These are phyloP conservation scores for Polyporus arcularius DNA, from an alignment of 768 basidiomycete species.

Conservation along the genomic window DNA sequence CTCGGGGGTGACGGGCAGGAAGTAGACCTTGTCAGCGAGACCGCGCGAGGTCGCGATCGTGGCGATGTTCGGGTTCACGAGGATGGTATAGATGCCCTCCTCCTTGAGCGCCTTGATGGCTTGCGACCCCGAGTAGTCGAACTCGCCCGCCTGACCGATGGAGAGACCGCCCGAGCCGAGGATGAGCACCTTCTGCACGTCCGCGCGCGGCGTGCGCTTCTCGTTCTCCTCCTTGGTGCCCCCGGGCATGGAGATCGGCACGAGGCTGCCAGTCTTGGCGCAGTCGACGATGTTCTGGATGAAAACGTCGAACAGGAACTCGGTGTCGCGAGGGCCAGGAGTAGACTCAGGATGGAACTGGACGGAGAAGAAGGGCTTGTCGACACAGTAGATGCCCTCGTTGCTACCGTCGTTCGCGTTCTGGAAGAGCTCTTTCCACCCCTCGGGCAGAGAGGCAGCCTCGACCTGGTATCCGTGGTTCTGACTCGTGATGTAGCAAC, in stretches of 20 bases:
- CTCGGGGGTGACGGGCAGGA: slow-evolving; percentile 96
- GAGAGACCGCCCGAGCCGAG: slow-evolving; percentile 97
- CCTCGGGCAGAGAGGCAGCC: slow-evolving; percentile 67
- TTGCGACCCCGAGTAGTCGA: slow-evolving; percentile 99
- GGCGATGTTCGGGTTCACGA: slow-evolving; percentile 98
- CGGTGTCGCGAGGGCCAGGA: slow-evolving; percentile 96
- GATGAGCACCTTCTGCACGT: slow-evolving; percentile 92
- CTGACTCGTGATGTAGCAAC: slow-evolving; percentile 99
- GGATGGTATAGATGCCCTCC: slow-evolving; percentile 98
- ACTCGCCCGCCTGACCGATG: slow-evolving; percentile 98
- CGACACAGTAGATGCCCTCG: slow-evolving; percentile 93
- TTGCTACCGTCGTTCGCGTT: slow-evolving; percentile 98
- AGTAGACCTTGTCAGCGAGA: slow-evolving; percentile 99
- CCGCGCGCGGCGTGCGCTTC: slow-evolving; percentile 62
- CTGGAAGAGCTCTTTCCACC: slow-evolving; percentile 93
- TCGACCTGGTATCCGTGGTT: slow-evolving; percentile 99
- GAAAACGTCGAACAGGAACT: slow-evolving; percentile 98
- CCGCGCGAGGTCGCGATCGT: slow-evolving; percentile 98
- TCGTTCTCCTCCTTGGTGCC: slow-evolving; percentile 86
- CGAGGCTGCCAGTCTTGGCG: slow-evolving; percentile 52
- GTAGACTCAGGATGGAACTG: slow-evolving; percentile 99
- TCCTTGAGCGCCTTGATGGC: slow-evolving; percentile 99
- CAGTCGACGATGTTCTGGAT: slow-evolving; percentile 84
- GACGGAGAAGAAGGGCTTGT: slow-evolving; percentile 96
- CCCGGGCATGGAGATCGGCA: slow-evolving; percentile 70